These are phyloP conservation scores for Omphalea diandra DNA, from an alignment of 441 rosid species.

Conservation along the genomic window DNA sequence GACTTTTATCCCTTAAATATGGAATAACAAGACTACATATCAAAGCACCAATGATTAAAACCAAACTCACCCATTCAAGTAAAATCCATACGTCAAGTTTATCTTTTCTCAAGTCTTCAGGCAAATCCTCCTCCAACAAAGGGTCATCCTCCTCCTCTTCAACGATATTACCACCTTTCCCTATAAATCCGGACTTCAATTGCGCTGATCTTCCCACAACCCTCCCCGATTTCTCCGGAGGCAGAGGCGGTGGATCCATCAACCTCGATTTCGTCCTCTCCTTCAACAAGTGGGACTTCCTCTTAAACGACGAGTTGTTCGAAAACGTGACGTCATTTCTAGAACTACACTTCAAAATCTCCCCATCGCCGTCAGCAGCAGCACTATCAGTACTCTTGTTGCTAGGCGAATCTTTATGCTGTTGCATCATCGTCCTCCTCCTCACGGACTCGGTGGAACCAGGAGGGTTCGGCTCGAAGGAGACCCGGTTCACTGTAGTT, in stretches of 20 bases:
- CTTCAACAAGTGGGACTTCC: constrained; percentile 37
- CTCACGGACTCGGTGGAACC: constrained; percentile 25
- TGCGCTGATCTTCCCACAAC: constrained; percentile 43
- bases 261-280: constrained; percentile 57
- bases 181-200: constrained; percentile 50
- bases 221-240: constrained; percentile 37
- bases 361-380: constrained; percentile 12
- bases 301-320: constrained; percentile 36
- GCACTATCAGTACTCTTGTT: constrained; percentile 15
- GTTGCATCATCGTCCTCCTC: constrained; percentile 26
- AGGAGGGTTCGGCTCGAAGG: constrained; percentile 36
- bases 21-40: constrained; percentile 37
- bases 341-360: constrained; percentile 40
- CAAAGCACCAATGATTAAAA: constrained; percentile 46
- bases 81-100: constrained; percentile 39
- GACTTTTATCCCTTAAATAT: constrained; percentile 23
- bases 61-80: constrained; percentile 66
- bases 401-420: constrained; percentile 13
- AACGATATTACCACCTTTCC: constrained; percentile 33
- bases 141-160: constrained; percentile 64
- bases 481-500: constrained; percentile 29
- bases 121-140: constrained; percentile 57
- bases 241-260: constrained; percentile 46
- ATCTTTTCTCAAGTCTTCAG: constrained; percentile 45
- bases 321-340: constrained; percentile 32